Evolutionary conservation across 768 basidiomycete genomes (phyloP).

Genomic region (Auricularia sp.): DNA sequence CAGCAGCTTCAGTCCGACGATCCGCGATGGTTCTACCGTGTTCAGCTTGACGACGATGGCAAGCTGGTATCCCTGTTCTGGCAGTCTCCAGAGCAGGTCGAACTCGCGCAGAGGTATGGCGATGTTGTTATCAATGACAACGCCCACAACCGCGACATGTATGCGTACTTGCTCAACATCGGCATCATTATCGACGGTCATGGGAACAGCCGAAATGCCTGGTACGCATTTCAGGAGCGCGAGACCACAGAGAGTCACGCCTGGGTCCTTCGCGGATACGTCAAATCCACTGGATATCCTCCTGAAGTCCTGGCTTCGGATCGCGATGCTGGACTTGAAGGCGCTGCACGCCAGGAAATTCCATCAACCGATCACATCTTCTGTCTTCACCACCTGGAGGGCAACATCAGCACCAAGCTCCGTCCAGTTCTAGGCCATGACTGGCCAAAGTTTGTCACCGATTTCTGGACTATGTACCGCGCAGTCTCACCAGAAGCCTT

Average conservation of each 20-base stretch:
- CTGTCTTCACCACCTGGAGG: too few species aligned
- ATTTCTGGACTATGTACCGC: too few species aligned
- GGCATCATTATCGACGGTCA: not conserved
- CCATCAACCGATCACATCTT: too few species aligned
- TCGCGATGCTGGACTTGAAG: too few species aligned
- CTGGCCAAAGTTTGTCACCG: too few species aligned
- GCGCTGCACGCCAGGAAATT: too few species aligned
- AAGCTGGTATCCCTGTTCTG: not conserved
- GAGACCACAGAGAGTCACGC: constrained; percentile 15
- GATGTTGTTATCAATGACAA: constrained; percentile 7
- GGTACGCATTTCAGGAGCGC: constrained; percentile 20
- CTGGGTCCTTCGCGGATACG: constrained; percentile 12
- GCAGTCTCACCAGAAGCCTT: too few species aligned
- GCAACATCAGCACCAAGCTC: too few species aligned
- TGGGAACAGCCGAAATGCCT: constrained; percentile 3
- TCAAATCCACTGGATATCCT: too few species aligned
- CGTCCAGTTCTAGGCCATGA: too few species aligned
- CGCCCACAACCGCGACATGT: constrained; percentile 1
- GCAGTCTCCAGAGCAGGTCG: not conserved
- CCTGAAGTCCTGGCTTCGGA: too few species aligned
- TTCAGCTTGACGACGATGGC: constrained; percentile 16
- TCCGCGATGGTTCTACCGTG: constrained; percentile 3
- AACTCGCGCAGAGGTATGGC: not conserved
- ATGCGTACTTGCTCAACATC: constrained; percentile 3
- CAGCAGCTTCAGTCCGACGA: not conserved